Conservation (phyloP, 106 monocot species). For the Platanthera zijinensis region DNA sequence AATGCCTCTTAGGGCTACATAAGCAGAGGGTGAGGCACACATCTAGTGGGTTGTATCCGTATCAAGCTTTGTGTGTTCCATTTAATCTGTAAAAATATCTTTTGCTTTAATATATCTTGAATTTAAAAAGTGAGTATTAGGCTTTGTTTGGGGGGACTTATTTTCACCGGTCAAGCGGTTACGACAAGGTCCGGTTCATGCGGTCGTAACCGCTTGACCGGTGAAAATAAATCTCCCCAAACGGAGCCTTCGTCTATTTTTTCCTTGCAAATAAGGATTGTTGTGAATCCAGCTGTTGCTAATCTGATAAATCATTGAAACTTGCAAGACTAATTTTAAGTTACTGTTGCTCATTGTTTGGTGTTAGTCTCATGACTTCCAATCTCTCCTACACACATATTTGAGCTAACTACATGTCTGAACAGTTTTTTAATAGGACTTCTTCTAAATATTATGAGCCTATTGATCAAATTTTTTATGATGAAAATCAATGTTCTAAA, state of each 20-base stretch:
- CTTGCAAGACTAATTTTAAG: background rate
- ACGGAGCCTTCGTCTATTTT: background rate
- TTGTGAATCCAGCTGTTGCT: background rate
- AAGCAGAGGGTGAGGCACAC: no score
- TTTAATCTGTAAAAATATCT: background rate
- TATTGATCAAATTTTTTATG: background rate
- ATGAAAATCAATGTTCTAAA: no score
- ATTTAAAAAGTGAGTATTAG: background rate
- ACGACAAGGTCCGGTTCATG: no score
- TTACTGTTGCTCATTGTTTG: background rate
- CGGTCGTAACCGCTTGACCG: no score
- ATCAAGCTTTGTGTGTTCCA: background rate
- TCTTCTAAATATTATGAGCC: background rate
- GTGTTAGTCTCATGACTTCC: background rate
- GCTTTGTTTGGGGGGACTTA: background rate
- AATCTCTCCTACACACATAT: background rate
- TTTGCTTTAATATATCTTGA: background rate
- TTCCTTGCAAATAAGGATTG: background rate
- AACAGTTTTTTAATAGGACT: background rate
- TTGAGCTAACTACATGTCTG: background rate
- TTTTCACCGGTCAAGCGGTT: no score
- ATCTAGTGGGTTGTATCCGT: no score
- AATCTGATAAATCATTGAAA: background rate
- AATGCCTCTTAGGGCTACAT: no score
- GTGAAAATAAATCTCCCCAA: no score